These are phyloP conservation scores for Abortiporus biennis DNA, from an alignment of 1,284 basidiomycete genomes.

Conservation along the genomic window DNA sequence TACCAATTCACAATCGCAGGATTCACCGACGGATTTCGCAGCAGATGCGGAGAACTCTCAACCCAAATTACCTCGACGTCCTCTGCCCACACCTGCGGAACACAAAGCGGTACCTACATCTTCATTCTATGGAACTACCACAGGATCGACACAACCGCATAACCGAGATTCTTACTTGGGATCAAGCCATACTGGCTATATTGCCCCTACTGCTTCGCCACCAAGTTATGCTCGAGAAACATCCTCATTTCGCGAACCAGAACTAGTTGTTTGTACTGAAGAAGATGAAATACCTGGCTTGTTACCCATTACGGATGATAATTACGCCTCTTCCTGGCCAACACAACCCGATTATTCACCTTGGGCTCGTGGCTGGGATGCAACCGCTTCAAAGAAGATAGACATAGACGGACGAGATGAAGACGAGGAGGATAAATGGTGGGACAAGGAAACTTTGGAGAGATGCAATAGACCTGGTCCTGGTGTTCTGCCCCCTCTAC, in stretches of 20 bases:
- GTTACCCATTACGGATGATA: constrained; percentile 8
- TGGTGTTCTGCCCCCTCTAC: constrained; percentile 59
- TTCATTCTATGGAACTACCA: constrained; percentile 14
- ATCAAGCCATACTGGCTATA: constrained; percentile 26
- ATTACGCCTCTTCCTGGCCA: constrained; percentile 11
- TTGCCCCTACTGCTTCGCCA: constrained; percentile 13
- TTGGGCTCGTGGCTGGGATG: constrained; percentile 7
- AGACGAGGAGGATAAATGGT: constrained; percentile 62
- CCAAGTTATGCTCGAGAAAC: constrained; percentile 12
- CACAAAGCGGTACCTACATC: constrained; percentile 12
- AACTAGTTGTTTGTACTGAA: constrained; percentile 33
- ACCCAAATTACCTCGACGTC: constrained; percentile 4
- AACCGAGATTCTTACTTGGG: constrained; percentile 18
- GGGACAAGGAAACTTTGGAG: constrained; percentile 43
- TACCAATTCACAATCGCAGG: too few species aligned
- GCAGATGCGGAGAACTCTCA: neutral
- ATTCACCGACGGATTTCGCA: too few species aligned
- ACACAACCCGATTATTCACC: constrained; percentile 9
- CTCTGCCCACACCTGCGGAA: constrained; percentile 9
- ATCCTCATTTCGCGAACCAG: constrained; percentile 38
- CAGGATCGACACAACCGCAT: constrained; percentile 12
- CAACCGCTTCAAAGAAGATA: constrained; percentile 20
- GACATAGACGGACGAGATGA: constrained; percentile 50
- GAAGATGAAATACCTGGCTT: constrained; percentile 28
- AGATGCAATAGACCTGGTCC: constrained; percentile 49